phyloP scores from a whole-genome alignment of 257 asterid species.

The Verbascum thapsus region DNA sequence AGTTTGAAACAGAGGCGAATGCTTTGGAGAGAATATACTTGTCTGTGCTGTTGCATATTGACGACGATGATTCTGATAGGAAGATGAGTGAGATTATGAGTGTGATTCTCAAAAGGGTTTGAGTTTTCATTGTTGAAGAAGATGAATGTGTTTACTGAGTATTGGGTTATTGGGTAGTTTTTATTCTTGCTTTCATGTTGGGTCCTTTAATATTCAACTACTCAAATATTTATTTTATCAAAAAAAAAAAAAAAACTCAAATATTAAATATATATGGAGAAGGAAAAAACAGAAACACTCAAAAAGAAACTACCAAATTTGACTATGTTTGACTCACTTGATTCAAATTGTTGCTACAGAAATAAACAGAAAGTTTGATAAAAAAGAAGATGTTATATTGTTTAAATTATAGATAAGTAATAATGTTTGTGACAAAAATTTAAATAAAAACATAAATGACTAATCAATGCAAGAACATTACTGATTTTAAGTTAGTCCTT shows the following conservation, averaged over 20 bases:
- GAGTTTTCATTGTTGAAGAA: conserved; percentile 43
- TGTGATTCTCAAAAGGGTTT: conserved; percentile 35
- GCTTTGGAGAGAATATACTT: conserved; percentile 50
- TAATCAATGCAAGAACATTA: no score
- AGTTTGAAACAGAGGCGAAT: conserved; percentile 71
- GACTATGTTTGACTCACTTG: no score
- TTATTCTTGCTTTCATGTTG: neutral
- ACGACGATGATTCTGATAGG: conserved; percentile 37
- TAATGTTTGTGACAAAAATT: no score
- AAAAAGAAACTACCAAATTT: neutral
- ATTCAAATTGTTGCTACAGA: no score
- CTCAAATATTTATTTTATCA: conserved; percentile 4
- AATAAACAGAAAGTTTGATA: no score
- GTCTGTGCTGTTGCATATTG: conserved; percentile 54
- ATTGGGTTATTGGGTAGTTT: conserved; percentile 5
- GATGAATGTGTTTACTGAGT: neutral
- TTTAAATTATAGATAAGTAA: no score
- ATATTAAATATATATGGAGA: conserved; percentile 3
- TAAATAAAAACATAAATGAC: no score
- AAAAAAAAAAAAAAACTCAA: no score
- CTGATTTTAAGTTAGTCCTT: neutral
- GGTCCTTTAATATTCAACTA: conserved; percentile 8
- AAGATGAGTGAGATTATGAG: conserved; percentile 39
- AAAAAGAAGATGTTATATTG: no score
- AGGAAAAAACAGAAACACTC: conserved; percentile 35